Conservation (phyloP, 306 rosid species). For the Gillenia trifoliata region DNA sequence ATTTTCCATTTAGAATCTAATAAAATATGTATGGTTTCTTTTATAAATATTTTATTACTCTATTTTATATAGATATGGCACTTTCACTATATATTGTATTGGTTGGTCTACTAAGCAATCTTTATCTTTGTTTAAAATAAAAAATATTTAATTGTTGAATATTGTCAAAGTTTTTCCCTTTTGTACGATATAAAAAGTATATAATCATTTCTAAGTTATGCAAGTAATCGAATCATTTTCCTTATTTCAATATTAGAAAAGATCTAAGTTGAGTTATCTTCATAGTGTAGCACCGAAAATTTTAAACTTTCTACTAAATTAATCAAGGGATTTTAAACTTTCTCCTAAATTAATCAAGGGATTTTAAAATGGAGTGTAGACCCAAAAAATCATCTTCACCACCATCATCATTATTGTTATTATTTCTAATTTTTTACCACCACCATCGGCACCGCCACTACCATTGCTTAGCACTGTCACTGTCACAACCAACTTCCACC, state of each 20-base stretch:
- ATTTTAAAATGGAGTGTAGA: no score
- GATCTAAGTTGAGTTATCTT: neutral
- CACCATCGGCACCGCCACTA: neutral
- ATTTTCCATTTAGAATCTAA: no score
- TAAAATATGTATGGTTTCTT: neutral
- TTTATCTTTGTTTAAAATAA: neutral
- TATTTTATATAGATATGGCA: no score
- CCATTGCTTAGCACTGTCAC: no score
- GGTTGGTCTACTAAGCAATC: neutral
- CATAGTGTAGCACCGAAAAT: no score
- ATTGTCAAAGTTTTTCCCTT: neutral
- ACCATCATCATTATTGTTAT: neutral
- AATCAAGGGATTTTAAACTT: no score
- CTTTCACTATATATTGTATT: neutral
- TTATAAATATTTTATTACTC: no score
- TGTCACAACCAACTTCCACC: no score
- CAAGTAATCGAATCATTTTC: no score
- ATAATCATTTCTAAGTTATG: neutral
- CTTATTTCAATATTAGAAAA: neutral
- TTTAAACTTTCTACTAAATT: no score
- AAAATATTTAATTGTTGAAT: neutral
- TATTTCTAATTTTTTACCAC: neutral
- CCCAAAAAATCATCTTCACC: neutral
- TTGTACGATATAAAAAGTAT: neutral
- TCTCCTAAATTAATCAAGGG: no score